Base-by-base conservation (phyloP, 768 basidiomycete genomes). In the Suillus weaverae region DNA sequence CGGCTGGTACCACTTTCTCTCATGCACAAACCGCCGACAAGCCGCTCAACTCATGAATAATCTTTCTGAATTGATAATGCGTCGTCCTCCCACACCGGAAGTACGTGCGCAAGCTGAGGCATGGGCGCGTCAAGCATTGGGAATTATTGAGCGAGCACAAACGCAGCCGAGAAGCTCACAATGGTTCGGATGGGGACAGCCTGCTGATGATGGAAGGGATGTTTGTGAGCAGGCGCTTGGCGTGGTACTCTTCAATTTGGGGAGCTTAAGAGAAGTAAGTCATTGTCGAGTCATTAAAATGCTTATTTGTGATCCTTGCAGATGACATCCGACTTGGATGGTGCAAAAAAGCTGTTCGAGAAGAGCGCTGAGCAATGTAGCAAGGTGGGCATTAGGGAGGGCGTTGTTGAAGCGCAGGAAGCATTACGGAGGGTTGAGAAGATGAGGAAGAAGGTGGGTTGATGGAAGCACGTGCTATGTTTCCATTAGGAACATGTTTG, bases 191-290 rank as follows among this genome's bases (percentile, higher is more conserved):
- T 32, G 41, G 63, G 68, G 74, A 36, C 56, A 54, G 9, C 64
- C 64, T 7, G 22, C 51, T 36, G 61, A 71, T 72, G 67, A 78
- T 70, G 64, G 71, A 71, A 62, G 68, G 65, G 74, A 78, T 9
- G 74, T 78, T 0, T 90, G 89, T 66, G 85, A 88, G 60, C 77
- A 82, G 46, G 84, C 83, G 0, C 81, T 85, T 59, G 85, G 84
- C 4, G 85, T 84, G 3, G 79, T 84, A 44, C 71, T 89, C n/a
- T 89, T 84, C 68, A 90, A 90, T 65, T 73, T 88, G 48, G 89
- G 84, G 26, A 81, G 83, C 54, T 68, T 89, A 61, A 79, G 83
- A 11, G 84, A 87, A 76, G 75, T 77, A 44, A 59, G 69, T 3
- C 0, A 33, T 20, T 56, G 59, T 22, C 2, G 26, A 4, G 32